Conservation (phyloP, 306 rosid species). For the Senna tora region DNA sequence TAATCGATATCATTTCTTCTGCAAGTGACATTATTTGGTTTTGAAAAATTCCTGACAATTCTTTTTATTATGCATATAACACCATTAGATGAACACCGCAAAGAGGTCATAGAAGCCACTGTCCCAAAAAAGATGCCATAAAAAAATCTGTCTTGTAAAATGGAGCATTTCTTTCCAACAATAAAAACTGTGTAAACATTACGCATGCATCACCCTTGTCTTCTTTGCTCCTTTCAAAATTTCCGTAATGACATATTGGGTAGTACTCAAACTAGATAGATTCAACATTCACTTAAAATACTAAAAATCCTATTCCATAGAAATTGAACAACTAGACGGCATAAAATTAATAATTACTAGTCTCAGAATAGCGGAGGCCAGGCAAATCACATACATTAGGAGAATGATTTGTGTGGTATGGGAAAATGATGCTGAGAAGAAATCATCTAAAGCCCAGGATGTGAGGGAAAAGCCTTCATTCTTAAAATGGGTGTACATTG, state of each 20-base stretch:
- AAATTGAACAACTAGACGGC: background rate
- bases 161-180: background rate
- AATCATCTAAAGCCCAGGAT: background rate
- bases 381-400: background rate
- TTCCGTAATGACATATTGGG: background rate
- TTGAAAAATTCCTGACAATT: background rate
- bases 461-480: background rate
- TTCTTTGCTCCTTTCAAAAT: background rate
- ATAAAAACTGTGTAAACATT: background rate
- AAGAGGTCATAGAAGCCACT: background rate
- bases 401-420: background rate
- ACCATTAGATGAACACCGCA: background rate
- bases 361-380: background rate
- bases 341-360: background rate
- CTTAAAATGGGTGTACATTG: background rate
- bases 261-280: background rate
- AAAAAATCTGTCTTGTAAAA: background rate
- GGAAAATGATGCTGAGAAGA: background rate
- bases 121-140: background rate
- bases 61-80: background rate
- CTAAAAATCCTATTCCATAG: background rate
- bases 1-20: background rate
- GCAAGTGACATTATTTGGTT: conserved; percentile 9
- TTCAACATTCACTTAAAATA: background rate
- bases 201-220: background rate